Conservation (phyloP, 495 filamentous ascomycete species). For the Aspergillus kassunensis region DNA sequence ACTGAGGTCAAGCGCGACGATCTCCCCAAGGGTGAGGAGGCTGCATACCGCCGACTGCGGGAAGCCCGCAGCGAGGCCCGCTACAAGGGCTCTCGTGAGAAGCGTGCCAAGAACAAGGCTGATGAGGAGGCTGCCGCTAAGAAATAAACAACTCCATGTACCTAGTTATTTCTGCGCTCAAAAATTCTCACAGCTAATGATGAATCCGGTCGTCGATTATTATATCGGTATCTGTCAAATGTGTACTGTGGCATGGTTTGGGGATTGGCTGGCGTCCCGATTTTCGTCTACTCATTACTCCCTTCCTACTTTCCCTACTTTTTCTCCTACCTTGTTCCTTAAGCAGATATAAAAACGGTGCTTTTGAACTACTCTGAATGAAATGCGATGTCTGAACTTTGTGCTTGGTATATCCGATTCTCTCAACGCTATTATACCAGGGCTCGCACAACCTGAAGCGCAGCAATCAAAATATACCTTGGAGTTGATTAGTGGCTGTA, state of each 20-base stretch:
- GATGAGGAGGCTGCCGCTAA: slow-evolving; percentile 83
- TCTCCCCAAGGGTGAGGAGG: slow-evolving; percentile 71
- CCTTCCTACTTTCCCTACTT: slow-evolving; percentile 25
- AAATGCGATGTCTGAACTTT: slow-evolving; percentile 39
- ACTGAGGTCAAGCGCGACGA: slow-evolving; percentile 78
- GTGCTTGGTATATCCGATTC: no score
- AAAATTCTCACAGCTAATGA: slow-evolving; percentile 43
- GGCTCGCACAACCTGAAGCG: no score
- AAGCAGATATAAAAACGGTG: slow-evolving; percentile 28
- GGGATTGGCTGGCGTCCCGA: slow-evolving; percentile 34
- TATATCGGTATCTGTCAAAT: slow-evolving; percentile 19
- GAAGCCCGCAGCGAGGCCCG: slow-evolving; percentile 81
- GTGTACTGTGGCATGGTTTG: slow-evolving; percentile 35
- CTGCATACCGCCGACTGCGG: slow-evolving; percentile 80
- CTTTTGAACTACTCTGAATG: slow-evolving; percentile 34
- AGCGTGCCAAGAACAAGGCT: slow-evolving; percentile 89
- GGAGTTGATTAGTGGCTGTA: no score
- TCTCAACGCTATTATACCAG: no score
- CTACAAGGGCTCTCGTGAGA: slow-evolving; percentile 78
- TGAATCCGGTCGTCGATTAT: slow-evolving; percentile 40
- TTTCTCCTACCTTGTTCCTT: slow-evolving; percentile 32
- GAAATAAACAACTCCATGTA: slow-evolving; percentile 69
- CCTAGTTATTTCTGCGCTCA: slow-evolving; percentile 2
- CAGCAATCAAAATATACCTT: no score
- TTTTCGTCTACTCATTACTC: slow-evolving; percentile 21